Percentiles rank a stretch among this genome's conserved stretches.
phyloP scores from a whole-genome alignment of 1,284 basidiomycete species.

The Chalciporus sp. region DNA sequence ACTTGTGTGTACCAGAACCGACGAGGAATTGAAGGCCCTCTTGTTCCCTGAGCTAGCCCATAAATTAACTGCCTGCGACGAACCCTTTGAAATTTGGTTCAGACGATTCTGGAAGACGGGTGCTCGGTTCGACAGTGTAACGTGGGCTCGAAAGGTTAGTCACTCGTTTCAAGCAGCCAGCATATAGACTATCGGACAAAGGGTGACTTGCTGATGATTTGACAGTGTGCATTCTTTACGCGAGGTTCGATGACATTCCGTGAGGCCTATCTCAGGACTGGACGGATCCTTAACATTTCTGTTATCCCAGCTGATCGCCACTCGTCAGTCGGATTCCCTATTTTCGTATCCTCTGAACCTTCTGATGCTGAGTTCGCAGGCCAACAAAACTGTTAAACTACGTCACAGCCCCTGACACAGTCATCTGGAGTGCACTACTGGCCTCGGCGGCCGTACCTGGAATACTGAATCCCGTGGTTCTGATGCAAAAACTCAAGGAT shows the following conservation, averaged over 20 bases:
- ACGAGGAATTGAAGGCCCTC: conserved; percentile 82
- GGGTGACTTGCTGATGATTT: neutral
- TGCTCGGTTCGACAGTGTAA: conserved; percentile 88
- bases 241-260: conserved; percentile 93
- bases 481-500: conserved; percentile 90
- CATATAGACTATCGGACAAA: neutral
- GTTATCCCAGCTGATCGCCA: conserved; percentile 95
- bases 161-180: neutral
- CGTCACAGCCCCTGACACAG: conserved; percentile 89
- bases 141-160: conserved; percentile 88
- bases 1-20: conserved; percentile 83
- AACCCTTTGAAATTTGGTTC: conserved; percentile 78
- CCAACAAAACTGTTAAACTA: conserved; percentile 97
- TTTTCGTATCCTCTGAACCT: conserved; percentile 1
- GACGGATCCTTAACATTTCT: conserved; percentile 91
- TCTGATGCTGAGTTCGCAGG: conserved; percentile 40
- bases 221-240: conserved; percentile 80
- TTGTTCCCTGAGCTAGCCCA: conserved; percentile 84
- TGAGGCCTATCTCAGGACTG: conserved; percentile 93
- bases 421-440: conserved; percentile 77
- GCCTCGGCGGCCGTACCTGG: conserved; percentile 87
- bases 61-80: conserved; percentile 90
- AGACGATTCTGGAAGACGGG: conserved; percentile 86
- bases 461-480: conserved; percentile 84
- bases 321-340: conserved; percentile 57